Base-by-base conservation (phyloP, 805 yeast species). In the Wickerhamiella musiphila region DNA sequence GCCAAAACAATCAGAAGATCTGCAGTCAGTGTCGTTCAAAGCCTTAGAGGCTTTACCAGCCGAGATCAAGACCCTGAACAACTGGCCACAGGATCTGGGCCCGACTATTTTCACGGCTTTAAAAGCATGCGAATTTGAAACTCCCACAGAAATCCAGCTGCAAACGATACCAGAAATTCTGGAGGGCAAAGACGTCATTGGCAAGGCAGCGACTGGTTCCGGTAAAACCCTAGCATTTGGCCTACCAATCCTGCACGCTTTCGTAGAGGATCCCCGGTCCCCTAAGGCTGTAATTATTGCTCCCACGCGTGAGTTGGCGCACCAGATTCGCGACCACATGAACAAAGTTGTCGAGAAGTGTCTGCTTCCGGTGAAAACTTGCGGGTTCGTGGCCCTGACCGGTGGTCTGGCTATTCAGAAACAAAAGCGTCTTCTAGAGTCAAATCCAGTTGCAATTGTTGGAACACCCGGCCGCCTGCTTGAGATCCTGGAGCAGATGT, bases 171-270 rank as follows among this genome's bases (percentile, higher is more conserved):
- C 96, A 2, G 46, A 63, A 18, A 81, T 86, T 2, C 36, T 81
- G 10, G 60, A 62, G 18, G 92, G 84, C 5, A 64, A 62, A 22
- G 96, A 90, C 54, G 68, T 90, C 4, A 73, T 90, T 42, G 98
- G 98, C 34, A 90, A 86, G 49, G 98, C 98, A 11, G 76, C 90
- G 8, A 90, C 98, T 1, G 98, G 98, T 52, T 79, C 94, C 1
- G 98, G 98, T 63, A 90, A 90, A 51, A 90, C 98, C 0, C 60
- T 84, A 36, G 99, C 98, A 0, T 90, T 81, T 52, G 94, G 94
- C 28, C 69, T 90, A 18, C 95, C 98, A 7, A 74, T 92, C 18
- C 53, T 90, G 38, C 94, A 86, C 63, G 37, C 66, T 68, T 36
- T 44, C 71, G 13, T 35, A 16, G 24, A 28, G 43, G 11, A 51